Percentiles rank a stretch among this genome's conserved stretches.
phyloP scores from a whole-genome alignment of 2,329 filamentous ascomycete genomes.

The Talaromyces sp. region DNA sequence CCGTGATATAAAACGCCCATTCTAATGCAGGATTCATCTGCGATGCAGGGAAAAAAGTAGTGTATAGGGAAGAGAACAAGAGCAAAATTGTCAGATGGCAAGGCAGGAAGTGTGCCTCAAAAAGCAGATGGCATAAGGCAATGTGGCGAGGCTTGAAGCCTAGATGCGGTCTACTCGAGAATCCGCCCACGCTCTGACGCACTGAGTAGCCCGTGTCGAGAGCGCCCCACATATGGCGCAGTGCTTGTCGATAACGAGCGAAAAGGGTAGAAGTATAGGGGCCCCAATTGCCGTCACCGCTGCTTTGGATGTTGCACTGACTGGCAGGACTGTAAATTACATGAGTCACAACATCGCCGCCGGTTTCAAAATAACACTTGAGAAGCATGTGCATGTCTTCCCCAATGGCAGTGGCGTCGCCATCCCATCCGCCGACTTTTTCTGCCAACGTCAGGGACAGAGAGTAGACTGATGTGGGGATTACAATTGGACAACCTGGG shows the following conservation, averaged over 20 bases:
- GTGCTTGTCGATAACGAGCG: conserved; percentile 65
- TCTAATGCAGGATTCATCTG: conserved; percentile 48
- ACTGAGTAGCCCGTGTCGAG: conserved; percentile 62
- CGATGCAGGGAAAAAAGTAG: conserved; percentile 46
- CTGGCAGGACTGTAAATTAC: conserved; percentile 64
- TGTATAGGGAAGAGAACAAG: conserved; percentile 56
- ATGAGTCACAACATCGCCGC: conserved; percentile 60
- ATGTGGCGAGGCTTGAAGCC: conserved; percentile 39
- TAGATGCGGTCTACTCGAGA: background rate
- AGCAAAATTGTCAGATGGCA: conserved; percentile 61
- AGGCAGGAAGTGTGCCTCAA: conserved; percentile 65
- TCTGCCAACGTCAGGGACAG: conserved; percentile 61
- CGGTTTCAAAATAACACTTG: conserved; percentile 70
- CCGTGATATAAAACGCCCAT: conserved; percentile 58
- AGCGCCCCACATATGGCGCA: conserved; percentile 68
- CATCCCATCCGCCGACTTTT: conserved; percentile 66
- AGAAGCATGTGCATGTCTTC: conserved; percentile 74
- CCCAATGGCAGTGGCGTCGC: conserved; percentile 64
- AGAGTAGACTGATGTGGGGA: conserved; percentile 69
- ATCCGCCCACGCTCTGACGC: conserved; percentile 27
- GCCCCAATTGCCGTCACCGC: conserved; percentile 46
- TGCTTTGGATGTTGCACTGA: conserved; percentile 64
- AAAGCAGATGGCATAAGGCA: conserved; percentile 58
- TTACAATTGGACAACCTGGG: conserved; percentile 56
- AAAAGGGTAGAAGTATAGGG: conserved; percentile 47